Conservation (phyloP, 139 green algal genomes). For the Volvox africanus region DNA sequence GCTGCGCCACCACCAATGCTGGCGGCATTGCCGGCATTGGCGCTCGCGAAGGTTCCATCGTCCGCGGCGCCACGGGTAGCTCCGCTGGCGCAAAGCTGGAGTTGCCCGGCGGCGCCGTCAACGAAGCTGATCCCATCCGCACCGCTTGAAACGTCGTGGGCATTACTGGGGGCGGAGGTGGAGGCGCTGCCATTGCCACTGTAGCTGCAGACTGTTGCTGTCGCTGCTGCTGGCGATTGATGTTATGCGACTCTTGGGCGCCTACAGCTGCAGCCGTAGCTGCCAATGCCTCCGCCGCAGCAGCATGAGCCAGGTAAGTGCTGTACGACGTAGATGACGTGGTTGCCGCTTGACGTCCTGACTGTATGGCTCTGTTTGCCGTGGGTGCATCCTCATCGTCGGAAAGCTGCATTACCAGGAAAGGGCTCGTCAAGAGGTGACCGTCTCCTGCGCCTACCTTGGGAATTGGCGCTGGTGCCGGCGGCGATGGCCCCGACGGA, state of each 20-base stretch:
- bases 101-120: neutral
- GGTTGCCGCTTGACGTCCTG: too few species aligned
- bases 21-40: neutral
- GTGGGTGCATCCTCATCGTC: neutral
- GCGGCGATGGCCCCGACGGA: neutral
- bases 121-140: too few species aligned
- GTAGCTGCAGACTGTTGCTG: too few species aligned
- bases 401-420: neutral
- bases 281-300: neutral
- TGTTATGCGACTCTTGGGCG: too few species aligned
- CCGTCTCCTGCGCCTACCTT: neutral
- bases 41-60: neutral
- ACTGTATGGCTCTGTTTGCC: neutral
- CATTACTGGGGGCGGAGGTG: too few species aligned
- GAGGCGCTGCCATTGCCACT: too few species aligned
- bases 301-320: neutral
- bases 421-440: neutral
- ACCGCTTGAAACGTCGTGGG: too few species aligned
- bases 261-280: neutral
- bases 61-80: neutral
- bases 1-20: neutral
- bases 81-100: neutral
- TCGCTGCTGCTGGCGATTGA: too few species aligned
- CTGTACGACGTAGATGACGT: neutral
- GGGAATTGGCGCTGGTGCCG: neutral